A percentile compares a stretch with the other conserved stretches of the same genome.
Conservation (phyloP, 2,329 filamentous ascomycete genomes). For the Aspergillus proliferans region DNA sequence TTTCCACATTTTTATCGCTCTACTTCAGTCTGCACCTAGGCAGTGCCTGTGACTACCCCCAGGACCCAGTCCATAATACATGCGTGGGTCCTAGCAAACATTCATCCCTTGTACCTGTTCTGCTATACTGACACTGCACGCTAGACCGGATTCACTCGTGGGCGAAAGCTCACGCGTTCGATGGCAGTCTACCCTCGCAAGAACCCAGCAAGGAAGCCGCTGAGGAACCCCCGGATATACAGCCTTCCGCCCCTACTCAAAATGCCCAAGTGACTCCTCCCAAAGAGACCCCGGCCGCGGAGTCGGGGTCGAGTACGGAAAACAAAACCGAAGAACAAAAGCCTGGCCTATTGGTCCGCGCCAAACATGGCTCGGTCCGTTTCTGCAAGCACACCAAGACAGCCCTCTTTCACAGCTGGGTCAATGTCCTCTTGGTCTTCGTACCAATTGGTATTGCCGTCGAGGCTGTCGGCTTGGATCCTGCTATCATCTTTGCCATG, state of each 20-base stretch:
- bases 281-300: slow-evolving; percentile 7
- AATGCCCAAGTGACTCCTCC: slow-evolving; percentile 26
- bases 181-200: slow-evolving; percentile 9
- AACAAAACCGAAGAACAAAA: slow-evolving; percentile 15
- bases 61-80: slow-evolving; percentile 1
- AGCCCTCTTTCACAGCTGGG: slow-evolving; percentile 35
- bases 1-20: background rate
- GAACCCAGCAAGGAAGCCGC: background rate
- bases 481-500: slow-evolving; percentile 63
- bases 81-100: background rate
- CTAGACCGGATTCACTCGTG: slow-evolving; percentile 33
- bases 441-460: slow-evolving; percentile 37
- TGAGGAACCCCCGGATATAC: slow-evolving; percentile 1
- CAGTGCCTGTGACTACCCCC: background rate
- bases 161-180: slow-evolving; percentile 36
- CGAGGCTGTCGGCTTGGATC: slow-evolving; percentile 40
- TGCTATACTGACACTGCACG: background rate
- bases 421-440: slow-evolving; percentile 39
- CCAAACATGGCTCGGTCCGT: slow-evolving; percentile 25
- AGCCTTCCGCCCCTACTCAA: slow-evolving; percentile 3
- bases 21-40: background rate
- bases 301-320: slow-evolving; percentile 8
- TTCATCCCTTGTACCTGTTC: too few relatives aligned
- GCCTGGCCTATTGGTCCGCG: slow-evolving; percentile 19
- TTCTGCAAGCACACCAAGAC: slow-evolving; percentile 29